Conservation (phyloP, 2,329 filamentous ascomycete species). For the Beauveria brongniartii region DNA sequence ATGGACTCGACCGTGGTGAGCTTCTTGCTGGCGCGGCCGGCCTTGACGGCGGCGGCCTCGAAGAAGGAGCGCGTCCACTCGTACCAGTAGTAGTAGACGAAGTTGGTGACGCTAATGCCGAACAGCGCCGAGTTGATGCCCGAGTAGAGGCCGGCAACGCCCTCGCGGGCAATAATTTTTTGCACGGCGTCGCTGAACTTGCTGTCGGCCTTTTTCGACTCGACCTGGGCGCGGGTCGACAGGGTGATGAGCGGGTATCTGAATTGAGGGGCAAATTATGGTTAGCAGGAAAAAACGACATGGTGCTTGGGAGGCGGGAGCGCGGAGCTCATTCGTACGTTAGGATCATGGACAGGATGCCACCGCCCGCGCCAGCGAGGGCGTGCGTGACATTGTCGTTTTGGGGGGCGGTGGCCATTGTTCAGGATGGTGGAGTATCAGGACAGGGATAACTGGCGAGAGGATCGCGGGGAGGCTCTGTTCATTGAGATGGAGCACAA, state of each 20-base stretch:
- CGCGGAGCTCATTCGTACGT: conserved; percentile 49
- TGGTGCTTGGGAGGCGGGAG: too few species aligned
- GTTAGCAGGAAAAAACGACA: background rate
- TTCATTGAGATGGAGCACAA: background rate
- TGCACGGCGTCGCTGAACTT: conserved; percentile 76
- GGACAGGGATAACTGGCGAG: background rate
- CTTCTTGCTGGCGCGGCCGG: conserved; percentile 67
- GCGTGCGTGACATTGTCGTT: conserved; percentile 97
- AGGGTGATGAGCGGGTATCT: conserved; percentile 96
- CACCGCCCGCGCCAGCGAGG: conserved; percentile 84
- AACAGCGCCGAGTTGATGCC: conserved; percentile 92
- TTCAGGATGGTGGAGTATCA: conserved; percentile 5
- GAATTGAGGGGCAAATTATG: conserved; percentile 7
- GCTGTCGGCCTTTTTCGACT: conserved; percentile 85
- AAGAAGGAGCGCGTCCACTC: conserved; percentile 91
- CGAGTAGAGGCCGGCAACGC: conserved; percentile 79
- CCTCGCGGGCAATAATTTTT: conserved; percentile 85
- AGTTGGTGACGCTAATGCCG: conserved; percentile 97
- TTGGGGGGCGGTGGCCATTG: conserved; percentile 55
- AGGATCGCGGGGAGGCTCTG: background rate
- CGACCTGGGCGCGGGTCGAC: conserved; percentile 94
- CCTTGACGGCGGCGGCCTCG: conserved; percentile 64
- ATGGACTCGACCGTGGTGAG: conserved; percentile 90
- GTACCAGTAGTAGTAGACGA: conserved; percentile 99
- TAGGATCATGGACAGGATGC: conserved; percentile 88